phyloP scores from a whole-genome alignment of 768 basidiomycete species.

The Kondoa malvinella region DNA sequence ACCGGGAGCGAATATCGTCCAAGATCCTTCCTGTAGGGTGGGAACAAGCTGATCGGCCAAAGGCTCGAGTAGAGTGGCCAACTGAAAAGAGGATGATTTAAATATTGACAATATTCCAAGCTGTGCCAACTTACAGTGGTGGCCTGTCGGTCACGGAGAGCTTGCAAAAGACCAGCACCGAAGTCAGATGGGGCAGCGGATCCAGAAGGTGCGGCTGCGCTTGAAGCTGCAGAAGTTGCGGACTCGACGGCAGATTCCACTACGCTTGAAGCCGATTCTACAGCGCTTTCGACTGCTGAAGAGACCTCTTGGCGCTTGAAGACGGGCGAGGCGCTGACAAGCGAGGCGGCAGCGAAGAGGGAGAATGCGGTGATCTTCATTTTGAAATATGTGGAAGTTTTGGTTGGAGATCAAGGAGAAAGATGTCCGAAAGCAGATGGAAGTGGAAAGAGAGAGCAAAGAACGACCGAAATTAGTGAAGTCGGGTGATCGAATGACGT shows the following conservation, averaged over 20 bases:
- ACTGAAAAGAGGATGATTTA: no score
- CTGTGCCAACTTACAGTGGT: no score
- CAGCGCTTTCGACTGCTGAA: background rate
- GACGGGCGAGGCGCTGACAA: background rate
- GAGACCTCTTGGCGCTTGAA: background rate
- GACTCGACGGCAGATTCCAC: background rate
- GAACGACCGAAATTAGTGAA: no score
- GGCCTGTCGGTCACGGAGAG: background rate
- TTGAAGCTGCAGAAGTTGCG: background rate
- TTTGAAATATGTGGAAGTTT: background rate
- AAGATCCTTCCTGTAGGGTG: background rate
- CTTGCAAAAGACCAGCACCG: background rate
- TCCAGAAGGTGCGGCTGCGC: no score
- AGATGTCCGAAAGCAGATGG: background rate
- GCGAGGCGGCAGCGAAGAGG: background rate
- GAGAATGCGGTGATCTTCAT: conserved; percentile 4
- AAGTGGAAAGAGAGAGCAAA: background rate
- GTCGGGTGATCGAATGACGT: no score
- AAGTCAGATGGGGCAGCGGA: background rate
- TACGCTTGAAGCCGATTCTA: background rate
- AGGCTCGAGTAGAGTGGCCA: background rate
- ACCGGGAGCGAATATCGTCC: background rate
- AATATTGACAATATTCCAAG: no score
- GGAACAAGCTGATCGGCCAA: background rate
- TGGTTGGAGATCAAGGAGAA: background rate